Percentiles rank a stretch among this genome's conserved stretches.
Evolutionary conservation across 2,329 filamentous ascomycete species (phyloP).

Genomic region (Myriosclerotinia duriaeana): DNA sequence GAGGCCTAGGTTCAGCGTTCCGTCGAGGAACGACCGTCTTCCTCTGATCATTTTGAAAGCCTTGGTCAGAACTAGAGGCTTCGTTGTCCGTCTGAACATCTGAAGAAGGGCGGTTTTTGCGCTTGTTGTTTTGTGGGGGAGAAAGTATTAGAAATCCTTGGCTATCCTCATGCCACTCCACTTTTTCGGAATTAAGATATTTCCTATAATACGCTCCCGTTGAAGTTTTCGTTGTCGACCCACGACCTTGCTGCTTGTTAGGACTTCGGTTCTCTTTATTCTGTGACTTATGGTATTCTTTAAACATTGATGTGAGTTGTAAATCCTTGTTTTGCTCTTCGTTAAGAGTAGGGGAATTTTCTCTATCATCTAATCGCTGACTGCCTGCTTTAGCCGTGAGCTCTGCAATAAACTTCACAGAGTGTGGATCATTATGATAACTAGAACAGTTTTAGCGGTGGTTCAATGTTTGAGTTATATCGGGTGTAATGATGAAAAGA

Average conservation of each 20-base stretch:
- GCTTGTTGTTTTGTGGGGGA: conserved; percentile 15
- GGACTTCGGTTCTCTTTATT: conserved; percentile 38
- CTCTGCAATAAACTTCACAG: not conserved
- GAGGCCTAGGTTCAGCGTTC: conserved; percentile 1
- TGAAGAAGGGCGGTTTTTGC: conserved; percentile 11
- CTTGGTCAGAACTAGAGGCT: conserved; percentile 30
- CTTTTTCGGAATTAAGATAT: not conserved
- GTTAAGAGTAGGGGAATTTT: not conserved
- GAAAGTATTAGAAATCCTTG: conserved; percentile 3
- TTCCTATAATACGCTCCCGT: not conserved
- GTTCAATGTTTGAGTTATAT: not conserved
- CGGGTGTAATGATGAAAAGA: not conserved
- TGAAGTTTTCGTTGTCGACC: not conserved
- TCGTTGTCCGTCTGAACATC: not conserved
- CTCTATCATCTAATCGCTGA: not conserved
- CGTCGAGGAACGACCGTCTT: conserved; percentile 29
- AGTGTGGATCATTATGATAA: not conserved
- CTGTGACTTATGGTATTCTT: conserved; percentile 29
- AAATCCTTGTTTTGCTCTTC: not conserved
- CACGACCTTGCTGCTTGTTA: not conserved
- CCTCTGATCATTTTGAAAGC: conserved; percentile 33
- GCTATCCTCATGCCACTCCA: conserved; percentile 12
- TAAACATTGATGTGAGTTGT: conserved; percentile 17
- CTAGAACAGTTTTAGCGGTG: not conserved
- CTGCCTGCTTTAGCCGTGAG: not conserved